Conservation (phyloP, 2,329 filamentous ascomycete genomes). For the Xylariaceae sp. region DNA sequence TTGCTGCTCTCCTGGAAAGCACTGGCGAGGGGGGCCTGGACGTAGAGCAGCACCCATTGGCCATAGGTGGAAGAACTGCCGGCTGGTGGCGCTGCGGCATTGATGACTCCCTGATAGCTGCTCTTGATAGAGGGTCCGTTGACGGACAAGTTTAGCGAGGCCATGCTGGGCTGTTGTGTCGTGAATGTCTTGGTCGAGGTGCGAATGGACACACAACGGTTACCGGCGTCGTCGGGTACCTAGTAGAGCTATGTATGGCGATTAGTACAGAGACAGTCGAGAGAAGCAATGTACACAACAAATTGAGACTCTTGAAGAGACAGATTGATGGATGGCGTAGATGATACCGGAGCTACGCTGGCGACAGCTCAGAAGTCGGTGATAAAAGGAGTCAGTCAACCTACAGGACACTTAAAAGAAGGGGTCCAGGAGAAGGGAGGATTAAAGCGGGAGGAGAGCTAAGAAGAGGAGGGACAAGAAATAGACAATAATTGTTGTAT, state of each 20-base stretch:
- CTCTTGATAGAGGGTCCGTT: constrained; percentile 81
- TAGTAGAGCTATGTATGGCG: constrained; percentile 6
- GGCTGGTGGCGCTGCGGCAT: constrained; percentile 45
- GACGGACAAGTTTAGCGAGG: constrained; percentile 72
- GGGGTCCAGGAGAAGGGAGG: background rate
- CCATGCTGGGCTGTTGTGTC: constrained; percentile 49
- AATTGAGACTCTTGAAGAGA: constrained; percentile 11
- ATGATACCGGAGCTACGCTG: constrained; percentile 30
- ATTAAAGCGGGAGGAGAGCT: background rate
- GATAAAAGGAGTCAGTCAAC: background rate
- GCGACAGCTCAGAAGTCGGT: constrained; percentile 10
- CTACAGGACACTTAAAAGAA: constrained; percentile 1
- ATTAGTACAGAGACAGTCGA: constrained; percentile 3
- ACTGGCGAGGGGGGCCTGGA: constrained; percentile 85
- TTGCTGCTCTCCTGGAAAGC: constrained; percentile 81
- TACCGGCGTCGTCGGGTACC: constrained; percentile 1
- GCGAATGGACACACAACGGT: constrained; percentile 3
- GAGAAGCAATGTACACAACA: background rate
- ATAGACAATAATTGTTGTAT: background rate
- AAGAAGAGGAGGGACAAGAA: background rate
- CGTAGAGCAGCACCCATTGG: constrained; percentile 91
- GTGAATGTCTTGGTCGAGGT: constrained; percentile 2
- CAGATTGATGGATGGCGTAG: constrained; percentile 21
- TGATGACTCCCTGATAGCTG: constrained; percentile 61
- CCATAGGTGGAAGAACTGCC: constrained; percentile 71